phyloP scores from a whole-genome alignment of 495 filamentous ascomycete species.

The Astrothelium subdiscretum region DNA sequence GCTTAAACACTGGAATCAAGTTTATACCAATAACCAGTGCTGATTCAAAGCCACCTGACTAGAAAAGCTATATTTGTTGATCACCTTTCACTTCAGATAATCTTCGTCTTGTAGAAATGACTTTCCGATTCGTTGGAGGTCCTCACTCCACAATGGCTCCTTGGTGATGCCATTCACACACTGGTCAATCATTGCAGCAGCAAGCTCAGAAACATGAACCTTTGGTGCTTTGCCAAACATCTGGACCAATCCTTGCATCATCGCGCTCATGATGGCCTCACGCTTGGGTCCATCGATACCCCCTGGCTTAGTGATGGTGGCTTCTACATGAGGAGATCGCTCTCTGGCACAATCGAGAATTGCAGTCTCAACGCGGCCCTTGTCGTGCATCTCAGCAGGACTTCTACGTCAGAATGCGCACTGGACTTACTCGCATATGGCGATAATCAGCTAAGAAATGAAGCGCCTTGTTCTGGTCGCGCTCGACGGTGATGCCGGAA shows the following conservation, averaged over 20 bases:
- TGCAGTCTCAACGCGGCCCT: neutral
- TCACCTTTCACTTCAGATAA: too few relatives aligned
- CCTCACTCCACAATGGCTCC: constrained; percentile 35
- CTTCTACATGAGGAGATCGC: too few relatives aligned
- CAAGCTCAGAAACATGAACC: constrained; percentile 29
- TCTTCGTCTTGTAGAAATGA: neutral
- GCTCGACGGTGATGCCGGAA: neutral
- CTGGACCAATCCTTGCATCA: too few relatives aligned
- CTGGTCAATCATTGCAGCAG: constrained; percentile 36
- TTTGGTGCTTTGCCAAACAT: neutral
- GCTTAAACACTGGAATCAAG: too few relatives aligned
- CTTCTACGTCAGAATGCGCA: too few relatives aligned
- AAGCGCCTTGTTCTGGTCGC: neutral
- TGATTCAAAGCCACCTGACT: too few relatives aligned
- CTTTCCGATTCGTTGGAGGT: constrained; percentile 34
- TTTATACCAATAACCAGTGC: too few relatives aligned
- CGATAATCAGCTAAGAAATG: neutral
- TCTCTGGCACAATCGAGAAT: neutral
- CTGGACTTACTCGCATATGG: neutral
- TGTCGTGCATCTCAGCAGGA: too few relatives aligned
- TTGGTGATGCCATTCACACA: constrained; percentile 35
- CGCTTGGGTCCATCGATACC: too few relatives aligned
- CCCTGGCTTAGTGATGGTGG: too few relatives aligned
- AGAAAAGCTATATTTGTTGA: too few relatives aligned
- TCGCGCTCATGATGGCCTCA: too few relatives aligned